Base-by-base conservation (phyloP, 768 basidiomycete genomes). In the Rhodosporidiobolus sp. region DNA sequence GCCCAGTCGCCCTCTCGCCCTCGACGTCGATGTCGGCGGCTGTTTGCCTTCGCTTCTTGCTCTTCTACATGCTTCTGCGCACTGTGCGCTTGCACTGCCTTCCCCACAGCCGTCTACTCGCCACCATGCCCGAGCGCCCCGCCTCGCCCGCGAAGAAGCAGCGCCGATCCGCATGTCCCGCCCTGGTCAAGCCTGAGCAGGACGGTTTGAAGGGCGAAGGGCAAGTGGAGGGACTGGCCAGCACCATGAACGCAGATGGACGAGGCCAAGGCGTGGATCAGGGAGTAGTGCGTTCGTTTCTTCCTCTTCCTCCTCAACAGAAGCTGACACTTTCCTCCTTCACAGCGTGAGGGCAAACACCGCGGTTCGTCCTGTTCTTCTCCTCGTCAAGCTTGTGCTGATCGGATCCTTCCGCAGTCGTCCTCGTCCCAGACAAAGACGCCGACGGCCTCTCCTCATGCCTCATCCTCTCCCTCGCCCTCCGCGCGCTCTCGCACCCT, bases 361-460 rank as follows among this genome's bases (percentile, higher is more conserved):
- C 65, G 66, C 5, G 30, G 61, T 63, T 0, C 49, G 61, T 26
- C 35, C 12, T 8, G 1, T 7, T 46, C 45, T 4, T n/a, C 38
- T 16, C 24, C 49, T 34, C 24, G 4, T 53, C 43, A 20, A 4
- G 55, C 58, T 60, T 4, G 43, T 20, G 10, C 17, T 48, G 9
- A n/a, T 9, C 32, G 56, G 3, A 7, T 24, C 30, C 28, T 8
- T 12, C n/a, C 1, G 24, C 52, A 48, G 71, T 80, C 17, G 73
- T 85, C 34, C 77, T 85, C 14, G 81, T 84, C 1, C 84, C 84
- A 0, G 84, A 85, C 79, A 85, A 84, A 63, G 85, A 85, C 69
- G 82, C 80, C n/a, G 82, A 82, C 69, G 81, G 82, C 11, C 72
- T 69, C 4, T 65, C 78, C 45, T 80, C 81, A 45, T 81, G 83